Evolutionary conservation across 2,329 filamentous ascomycete genomes (phyloP), one percentile per base, ranked within the genome.

Genomic region (Colletotrichum truncatum): DNA sequence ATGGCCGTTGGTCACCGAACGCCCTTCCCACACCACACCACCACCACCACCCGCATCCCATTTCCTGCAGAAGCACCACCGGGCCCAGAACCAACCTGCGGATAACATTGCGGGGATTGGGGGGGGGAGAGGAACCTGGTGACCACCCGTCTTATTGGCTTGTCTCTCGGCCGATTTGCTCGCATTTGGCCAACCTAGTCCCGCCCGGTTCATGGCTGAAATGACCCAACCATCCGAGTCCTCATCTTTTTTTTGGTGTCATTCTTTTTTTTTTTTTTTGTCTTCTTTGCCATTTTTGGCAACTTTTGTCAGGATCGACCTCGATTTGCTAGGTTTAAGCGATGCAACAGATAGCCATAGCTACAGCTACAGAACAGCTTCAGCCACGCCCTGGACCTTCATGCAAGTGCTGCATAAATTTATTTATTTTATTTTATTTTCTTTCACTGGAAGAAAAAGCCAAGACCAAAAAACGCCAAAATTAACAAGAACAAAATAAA

Each of bases 131-230:
- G n/a, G n/a, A n/a, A 9, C 25, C 18, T 12, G 28, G 41, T 34
- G 38, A 14, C 52, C 11, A 9, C 16, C 34, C 11, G 43, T 36
- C 14, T 39, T 34, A 61, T 64, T 61, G 56, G 56, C 18, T 48
- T 32, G 56, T 21, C 25, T 41, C 61, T 53, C 61, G 61, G 61
- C 56, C 56, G 55, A 48, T 34, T 52, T 32, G 36, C 12, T 61
- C 56, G 39, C 39, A 48, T 61, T 54, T 4, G 56, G 56, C 28
- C 57, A 30, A 26, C 14, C 25, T 25, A 28, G 16, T 25, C 32
- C 46, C 48, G 55, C 46, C 18, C 48, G 16, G 7, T 10, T 11
- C 54, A 48, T 26, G 52, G 52, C 30, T n/a, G n/a, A n/a, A 54
- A 45, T 18, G 18, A 39, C 28, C 6, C 32, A 32, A 9, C 52